A percentile compares a stretch with the other conserved stretches of the same genome.
Evolutionary conservation across 768 basidiomycete genomes (phyloP).

Genomic region (Xerocomellus intermedius): DNA sequence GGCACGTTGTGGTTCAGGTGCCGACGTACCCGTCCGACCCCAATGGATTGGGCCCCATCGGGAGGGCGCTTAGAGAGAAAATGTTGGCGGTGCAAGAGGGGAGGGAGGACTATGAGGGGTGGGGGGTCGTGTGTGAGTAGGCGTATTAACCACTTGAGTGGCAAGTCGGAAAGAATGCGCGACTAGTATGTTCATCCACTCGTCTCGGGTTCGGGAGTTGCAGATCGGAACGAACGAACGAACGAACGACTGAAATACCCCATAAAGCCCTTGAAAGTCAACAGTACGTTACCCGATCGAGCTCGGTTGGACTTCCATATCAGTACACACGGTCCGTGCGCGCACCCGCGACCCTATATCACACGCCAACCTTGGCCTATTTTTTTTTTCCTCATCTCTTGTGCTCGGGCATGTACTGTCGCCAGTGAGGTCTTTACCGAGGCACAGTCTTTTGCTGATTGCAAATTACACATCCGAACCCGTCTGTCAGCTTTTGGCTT

Average conservation of each 20-base stretch:
- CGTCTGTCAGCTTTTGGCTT: conserved; percentile 84
- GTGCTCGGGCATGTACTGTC: conserved; percentile 95
- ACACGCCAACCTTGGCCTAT: no score
- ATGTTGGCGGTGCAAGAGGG: conserved; percentile 81
- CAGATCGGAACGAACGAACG: no score
- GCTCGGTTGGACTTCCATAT: background rate
- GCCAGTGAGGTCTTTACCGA: conserved; percentile 95
- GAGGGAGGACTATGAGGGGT: conserved; percentile 54
- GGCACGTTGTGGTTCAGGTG: conserved; percentile 59
- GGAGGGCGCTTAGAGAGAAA: conserved; percentile 64
- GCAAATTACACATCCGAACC: conserved; percentile 97
- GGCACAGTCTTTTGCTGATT: conserved; percentile 95
- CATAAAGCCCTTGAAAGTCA: no score
- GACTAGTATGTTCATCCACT: no score
- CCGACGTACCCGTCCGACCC: conserved; percentile 47
- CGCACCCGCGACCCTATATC: background rate
- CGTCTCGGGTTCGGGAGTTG: no score
- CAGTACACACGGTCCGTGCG: background rate
- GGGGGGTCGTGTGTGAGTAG: conserved; percentile 48
- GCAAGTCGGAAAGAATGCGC: no score
- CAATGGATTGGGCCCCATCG: conserved; percentile 52
- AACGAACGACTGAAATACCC: no score
- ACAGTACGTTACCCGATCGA: no score
- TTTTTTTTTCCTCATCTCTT: conserved; percentile 54
- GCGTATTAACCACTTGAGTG: no score